phyloP scores from a whole-genome alignment of 306 rosid genomes.

The Inga oerstediana region DNA sequence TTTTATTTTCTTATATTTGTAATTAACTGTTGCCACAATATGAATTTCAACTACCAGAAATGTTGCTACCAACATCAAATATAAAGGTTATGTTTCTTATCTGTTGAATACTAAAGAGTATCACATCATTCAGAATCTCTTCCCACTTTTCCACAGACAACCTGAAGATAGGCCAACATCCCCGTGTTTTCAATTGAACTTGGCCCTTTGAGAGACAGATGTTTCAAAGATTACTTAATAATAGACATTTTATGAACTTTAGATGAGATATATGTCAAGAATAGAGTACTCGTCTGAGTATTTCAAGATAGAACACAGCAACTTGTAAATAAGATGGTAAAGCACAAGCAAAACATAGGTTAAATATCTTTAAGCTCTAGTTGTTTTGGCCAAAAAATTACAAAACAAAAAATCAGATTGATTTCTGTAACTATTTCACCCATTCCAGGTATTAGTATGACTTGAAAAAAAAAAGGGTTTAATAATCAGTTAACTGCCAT shows the following conservation, averaged over 20 bases:
- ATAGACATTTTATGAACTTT: not conserved
- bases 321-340: not conserved
- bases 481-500: not conserved
- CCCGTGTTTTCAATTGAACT: not conserved
- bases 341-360: slow-evolving; percentile 1
- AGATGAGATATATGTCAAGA: not conserved
- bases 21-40: not conserved
- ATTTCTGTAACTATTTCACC: slow-evolving; percentile 5
- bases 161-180: not conserved
- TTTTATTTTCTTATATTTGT: not conserved
- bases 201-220: not conserved
- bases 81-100: not conserved
- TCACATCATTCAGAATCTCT: not conserved
- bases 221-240: not conserved
- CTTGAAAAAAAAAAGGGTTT: not conserved
- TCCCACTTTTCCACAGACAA: not conserved
- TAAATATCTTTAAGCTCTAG: not conserved
- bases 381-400: slow-evolving; percentile 1
- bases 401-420: not conserved
- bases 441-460: slow-evolving; percentile 1
- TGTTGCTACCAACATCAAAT: not conserved
- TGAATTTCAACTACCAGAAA: not conserved
- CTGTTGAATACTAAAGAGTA: not conserved
- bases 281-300: slow-evolving; percentile 13
- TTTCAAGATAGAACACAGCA: slow-evolving; percentile 11